These are phyloP conservation scores for Penicillium sp. DNA, from an alignment of 2,329 filamentous ascomycete species.

Conservation along the genomic window DNA sequence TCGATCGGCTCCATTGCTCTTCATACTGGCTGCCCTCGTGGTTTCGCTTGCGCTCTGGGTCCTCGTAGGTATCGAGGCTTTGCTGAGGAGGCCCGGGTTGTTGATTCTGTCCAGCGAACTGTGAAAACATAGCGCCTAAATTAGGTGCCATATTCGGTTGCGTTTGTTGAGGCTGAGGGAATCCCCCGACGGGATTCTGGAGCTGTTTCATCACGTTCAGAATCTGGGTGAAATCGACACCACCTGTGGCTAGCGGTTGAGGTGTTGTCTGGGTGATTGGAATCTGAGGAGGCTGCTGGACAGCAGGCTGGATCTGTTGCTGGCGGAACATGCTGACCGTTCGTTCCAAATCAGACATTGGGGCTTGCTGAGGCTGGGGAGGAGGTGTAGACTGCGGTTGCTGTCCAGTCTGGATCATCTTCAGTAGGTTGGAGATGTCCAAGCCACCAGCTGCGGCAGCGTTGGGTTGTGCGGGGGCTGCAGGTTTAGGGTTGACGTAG, in stretches of 20 bases:
- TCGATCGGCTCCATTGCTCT: conserved; percentile 30
- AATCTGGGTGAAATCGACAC: conserved; percentile 39
- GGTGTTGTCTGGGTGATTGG: conserved; percentile 21
- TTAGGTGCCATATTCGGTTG: conserved; percentile 32
- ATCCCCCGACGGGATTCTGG: conserved; percentile 22
- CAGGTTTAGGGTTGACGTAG: conserved; percentile 31
- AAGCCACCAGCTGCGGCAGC: conserved; percentile 20
- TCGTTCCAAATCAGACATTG: conserved; percentile 30
- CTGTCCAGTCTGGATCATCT: conserved; percentile 37
- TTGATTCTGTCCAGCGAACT: conserved; percentile 28
- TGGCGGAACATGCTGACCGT: conserved; percentile 41
- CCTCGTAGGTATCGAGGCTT: conserved; percentile 29
- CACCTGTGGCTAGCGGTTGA: conserved; percentile 24
- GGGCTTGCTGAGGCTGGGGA: conserved; percentile 25
- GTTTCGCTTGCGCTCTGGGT: conserved; percentile 41
- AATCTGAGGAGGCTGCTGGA: conserved; percentile 24
- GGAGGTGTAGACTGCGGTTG: conserved; percentile 31
- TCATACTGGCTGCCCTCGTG: conserved; percentile 35
- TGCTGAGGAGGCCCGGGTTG: conserved; percentile 14
- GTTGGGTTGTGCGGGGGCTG: conserved; percentile 20
- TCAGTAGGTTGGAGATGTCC: conserved; percentile 42
- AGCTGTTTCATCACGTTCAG: conserved; percentile 40
- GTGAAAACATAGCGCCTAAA: conserved; percentile 34
- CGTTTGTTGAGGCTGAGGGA: conserved; percentile 25
- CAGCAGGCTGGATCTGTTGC: conserved; percentile 18